These are phyloP conservation scores for Globisporangium okanoganense DNA, from an alignment of 352 stramenopile genomes.

Conservation along the genomic window DNA sequence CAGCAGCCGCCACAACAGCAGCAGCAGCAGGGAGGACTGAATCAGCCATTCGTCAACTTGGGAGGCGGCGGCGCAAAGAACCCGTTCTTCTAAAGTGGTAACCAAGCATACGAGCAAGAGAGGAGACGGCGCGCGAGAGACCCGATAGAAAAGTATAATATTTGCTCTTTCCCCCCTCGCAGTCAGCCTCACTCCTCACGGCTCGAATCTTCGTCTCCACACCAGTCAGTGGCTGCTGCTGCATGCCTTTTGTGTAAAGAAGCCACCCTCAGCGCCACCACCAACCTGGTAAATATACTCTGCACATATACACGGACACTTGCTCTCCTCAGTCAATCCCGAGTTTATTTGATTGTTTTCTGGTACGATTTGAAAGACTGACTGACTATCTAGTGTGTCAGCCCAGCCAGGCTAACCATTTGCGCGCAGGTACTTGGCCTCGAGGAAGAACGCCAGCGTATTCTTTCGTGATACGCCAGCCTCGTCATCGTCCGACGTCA, in stretches of 20 bases:
- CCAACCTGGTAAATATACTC: conserved; percentile 2
- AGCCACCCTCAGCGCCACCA: neutral
- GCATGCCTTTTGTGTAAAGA: neutral
- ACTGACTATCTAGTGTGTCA: neutral
- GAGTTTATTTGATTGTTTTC: neutral
- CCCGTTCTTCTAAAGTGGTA: conserved; percentile 39
- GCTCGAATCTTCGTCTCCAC: neutral
- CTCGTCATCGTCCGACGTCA: conserved; percentile 36
- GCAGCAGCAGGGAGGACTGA: conserved; percentile 42
- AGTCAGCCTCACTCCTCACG: neutral
- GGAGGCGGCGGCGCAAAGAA: conserved; percentile 34
- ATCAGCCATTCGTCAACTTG: conserved; percentile 80
- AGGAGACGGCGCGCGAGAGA: neutral
- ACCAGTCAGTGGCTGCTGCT: neutral
- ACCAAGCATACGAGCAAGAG: neutral
- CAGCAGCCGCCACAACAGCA: conserved; percentile 39
- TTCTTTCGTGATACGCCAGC: conserved; percentile 23
- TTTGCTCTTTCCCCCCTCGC: conserved; percentile 1
- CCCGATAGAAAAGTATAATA: conserved; percentile 13
- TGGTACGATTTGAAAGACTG: neutral
- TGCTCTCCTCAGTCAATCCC: neutral
- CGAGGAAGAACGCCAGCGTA: conserved; percentile 22
- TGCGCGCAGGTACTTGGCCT: conserved; percentile 23
- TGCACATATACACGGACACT: conserved; percentile 17
- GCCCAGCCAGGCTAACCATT: neutral